These are phyloP conservation scores for Naganishia randhawae DNA, from an alignment of 768 basidiomycete species.

Conservation along the genomic window DNA sequence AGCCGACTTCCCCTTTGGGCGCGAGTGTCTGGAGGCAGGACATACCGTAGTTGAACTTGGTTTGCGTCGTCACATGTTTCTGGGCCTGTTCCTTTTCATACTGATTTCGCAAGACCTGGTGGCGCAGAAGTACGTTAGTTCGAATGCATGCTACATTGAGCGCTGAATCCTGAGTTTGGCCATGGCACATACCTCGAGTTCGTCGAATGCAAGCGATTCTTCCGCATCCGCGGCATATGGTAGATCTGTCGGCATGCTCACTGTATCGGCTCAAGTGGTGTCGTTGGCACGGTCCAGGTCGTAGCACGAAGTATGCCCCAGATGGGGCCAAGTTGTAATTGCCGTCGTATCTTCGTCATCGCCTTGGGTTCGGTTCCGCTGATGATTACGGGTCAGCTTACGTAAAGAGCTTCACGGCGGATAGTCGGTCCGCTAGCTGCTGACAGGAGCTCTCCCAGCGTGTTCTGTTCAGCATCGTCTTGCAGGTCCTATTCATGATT, in stretches of 20 bases:
- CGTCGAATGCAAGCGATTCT: slow-evolving; percentile 79
- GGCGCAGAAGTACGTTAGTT: background rate
- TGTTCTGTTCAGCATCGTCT: background rate
- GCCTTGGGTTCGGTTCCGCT: slow-evolving; percentile 15
- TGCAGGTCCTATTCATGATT: background rate
- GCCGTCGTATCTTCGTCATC: slow-evolving; percentile 1
- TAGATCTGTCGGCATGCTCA: slow-evolving; percentile 63
- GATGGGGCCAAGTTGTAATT: background rate
- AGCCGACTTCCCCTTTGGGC: background rate
- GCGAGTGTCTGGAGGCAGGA: background rate
- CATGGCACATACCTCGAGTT: slow-evolving; percentile 65
- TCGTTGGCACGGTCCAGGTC: background rate
- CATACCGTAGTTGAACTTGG: slow-evolving; percentile 90
- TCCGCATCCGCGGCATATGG: slow-evolving; percentile 96
- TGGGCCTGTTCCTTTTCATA: slow-evolving; percentile 83
- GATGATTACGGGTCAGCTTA: background rate
- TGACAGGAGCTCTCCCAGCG: background rate
- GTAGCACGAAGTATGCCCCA: background rate
- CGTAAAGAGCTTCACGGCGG: background rate
- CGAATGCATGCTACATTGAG: background rate
- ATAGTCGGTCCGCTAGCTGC: background rate
- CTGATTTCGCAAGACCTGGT: slow-evolving; percentile 75
- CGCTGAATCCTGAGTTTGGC: background rate
- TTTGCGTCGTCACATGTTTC: slow-evolving; percentile 83
- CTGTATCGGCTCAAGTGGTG: no score